phyloP scores from a whole-genome alignment of 371 early-diverging fungal species.

The Sanchytrium tribonematis region DNA sequence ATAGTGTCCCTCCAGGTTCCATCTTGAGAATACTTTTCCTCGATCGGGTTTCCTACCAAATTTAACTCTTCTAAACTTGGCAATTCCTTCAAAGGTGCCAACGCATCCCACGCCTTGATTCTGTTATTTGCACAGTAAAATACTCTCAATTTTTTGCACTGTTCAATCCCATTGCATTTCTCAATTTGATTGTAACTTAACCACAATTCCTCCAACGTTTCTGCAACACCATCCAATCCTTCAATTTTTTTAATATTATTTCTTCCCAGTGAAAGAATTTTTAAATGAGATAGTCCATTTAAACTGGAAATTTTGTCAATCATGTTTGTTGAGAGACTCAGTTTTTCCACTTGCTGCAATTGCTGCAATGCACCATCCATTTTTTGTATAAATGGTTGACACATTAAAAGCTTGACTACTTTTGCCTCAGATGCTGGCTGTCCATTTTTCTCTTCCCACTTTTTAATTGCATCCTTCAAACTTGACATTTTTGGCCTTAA shows the following conservation, averaged over 20 bases:
- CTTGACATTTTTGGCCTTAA: too few relatives aligned
- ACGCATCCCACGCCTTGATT: slow-evolving; percentile 23
- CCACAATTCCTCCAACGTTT: slow-evolving; percentile 26
- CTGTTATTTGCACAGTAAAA: slow-evolving; percentile 24
- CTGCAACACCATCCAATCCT: slow-evolving; percentile 22
- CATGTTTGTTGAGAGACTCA: slow-evolving; percentile 16
- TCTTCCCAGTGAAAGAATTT: slow-evolving; percentile 21
- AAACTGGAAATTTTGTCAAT: slow-evolving; percentile 24
- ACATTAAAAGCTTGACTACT: slow-evolving; percentile 15
- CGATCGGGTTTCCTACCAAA: slow-evolving; percentile 20
- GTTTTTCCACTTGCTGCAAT: slow-evolving; percentile 16
- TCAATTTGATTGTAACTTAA: slow-evolving; percentile 22
- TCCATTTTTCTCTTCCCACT: slow-evolving; percentile 17
- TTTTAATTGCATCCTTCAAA: neutral
- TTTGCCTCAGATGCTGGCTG: slow-evolving; percentile 14
- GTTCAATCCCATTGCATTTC: slow-evolving; percentile 21
- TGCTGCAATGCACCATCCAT: slow-evolving; percentile 19
- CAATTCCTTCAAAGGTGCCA: slow-evolving; percentile 10
- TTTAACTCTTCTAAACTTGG: slow-evolving; percentile 19
- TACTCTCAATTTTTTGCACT: slow-evolving; percentile 24
- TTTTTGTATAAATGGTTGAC: slow-evolving; percentile 19
- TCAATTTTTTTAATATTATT: slow-evolving; percentile 25
- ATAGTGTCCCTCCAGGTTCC: slow-evolving; percentile 18
- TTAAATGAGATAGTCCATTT: slow-evolving; percentile 17
- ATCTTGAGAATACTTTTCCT: slow-evolving; percentile 22